Evolutionary conservation across 1,284 basidiomycete species (phyloP).

Genomic region (Ustilago loliicola): DNA sequence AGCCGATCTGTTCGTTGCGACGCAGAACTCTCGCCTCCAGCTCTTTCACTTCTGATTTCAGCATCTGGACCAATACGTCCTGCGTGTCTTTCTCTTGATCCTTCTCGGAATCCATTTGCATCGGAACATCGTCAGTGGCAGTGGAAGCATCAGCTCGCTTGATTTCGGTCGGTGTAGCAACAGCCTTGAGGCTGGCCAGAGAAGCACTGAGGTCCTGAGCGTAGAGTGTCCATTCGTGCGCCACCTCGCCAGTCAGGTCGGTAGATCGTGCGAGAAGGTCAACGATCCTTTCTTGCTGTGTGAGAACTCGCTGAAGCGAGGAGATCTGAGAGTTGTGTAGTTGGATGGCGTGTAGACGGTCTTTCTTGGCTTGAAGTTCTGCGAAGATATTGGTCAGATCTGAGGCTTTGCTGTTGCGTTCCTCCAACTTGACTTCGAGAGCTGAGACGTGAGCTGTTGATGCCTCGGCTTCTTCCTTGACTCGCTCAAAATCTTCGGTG

Average conservation of each 20-base stretch:
- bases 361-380: slow-evolving; percentile 28
- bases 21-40: slow-evolving; percentile 40
- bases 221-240: slow-evolving; percentile 12
- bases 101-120: not conserved
- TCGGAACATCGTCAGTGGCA: not conserved
- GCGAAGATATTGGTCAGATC: slow-evolving; percentile 15
- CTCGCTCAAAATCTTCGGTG: not conserved
- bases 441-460: not conserved
- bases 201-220: slow-evolving; percentile 6
- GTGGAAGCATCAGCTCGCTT: not conserved
- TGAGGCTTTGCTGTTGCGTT: not conserved
- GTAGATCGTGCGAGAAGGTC: slow-evolving; percentile 10
- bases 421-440: slow-evolving; percentile 1
- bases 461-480: not conserved
- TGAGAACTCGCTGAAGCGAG: slow-evolving; percentile 13
- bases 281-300: slow-evolving; percentile 29
- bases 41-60: slow-evolving; percentile 20
- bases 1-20: slow-evolving; percentile 53
- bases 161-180: not conserved
- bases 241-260: not conserved
- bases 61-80: not conserved
- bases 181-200: slow-evolving; percentile 7
- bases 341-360: slow-evolving; percentile 30
- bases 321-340: slow-evolving; percentile 14
- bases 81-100: not conserved